A percentile compares a stretch with the other conserved stretches of the same genome.
phyloP scores from a whole-genome alignment of 1,139 yeast species.

The Pichia cactophila region DNA sequence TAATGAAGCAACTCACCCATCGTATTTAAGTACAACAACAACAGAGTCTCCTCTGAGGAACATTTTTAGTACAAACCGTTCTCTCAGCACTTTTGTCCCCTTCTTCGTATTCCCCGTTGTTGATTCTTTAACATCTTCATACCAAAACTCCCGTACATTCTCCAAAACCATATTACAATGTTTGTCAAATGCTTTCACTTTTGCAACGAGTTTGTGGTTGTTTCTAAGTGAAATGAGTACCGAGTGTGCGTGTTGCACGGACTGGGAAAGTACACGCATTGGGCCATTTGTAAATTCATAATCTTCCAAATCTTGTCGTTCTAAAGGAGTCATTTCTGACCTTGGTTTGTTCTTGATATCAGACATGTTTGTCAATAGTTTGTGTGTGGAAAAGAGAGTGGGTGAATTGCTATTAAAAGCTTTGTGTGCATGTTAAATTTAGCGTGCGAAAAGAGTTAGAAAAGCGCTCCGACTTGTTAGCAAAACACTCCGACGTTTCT shows the following conservation, averaged over 20 bases:
- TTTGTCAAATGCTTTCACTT: slow-evolving; percentile 90
- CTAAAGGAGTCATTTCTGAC: slow-evolving; percentile 73
- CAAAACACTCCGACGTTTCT: not conserved
- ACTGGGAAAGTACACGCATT: slow-evolving; percentile 72
- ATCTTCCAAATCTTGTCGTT: slow-evolving; percentile 76
- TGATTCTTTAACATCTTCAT: slow-evolving; percentile 15
- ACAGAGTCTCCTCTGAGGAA: slow-evolving; percentile 95
- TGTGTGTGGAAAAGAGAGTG: not conserved
- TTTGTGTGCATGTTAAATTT: no score
- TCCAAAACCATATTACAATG: slow-evolving; percentile 91
- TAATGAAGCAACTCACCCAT: not conserved
- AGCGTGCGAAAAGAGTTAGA: not conserved
- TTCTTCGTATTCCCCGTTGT: slow-evolving; percentile 12
- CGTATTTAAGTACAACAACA: slow-evolving; percentile 60
- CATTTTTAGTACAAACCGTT: slow-evolving; percentile 81
- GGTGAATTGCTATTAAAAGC: no score
- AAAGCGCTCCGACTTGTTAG: not conserved
- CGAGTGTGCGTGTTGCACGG: slow-evolving; percentile 56
- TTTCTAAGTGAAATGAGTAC: slow-evolving; percentile 87
- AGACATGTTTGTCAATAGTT: slow-evolving; percentile 9
- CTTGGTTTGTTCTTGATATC: slow-evolving; percentile 65
- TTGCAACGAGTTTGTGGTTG: slow-evolving; percentile 83
- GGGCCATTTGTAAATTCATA: slow-evolving; percentile 92
- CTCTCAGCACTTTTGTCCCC: slow-evolving; percentile 65
- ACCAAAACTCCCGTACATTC: slow-evolving; percentile 70